Evolutionary conservation across 116 monocot species (phyloP), one percentile per base, ranked within the genome.

Genomic region (Posidonia oceanica): DNA sequence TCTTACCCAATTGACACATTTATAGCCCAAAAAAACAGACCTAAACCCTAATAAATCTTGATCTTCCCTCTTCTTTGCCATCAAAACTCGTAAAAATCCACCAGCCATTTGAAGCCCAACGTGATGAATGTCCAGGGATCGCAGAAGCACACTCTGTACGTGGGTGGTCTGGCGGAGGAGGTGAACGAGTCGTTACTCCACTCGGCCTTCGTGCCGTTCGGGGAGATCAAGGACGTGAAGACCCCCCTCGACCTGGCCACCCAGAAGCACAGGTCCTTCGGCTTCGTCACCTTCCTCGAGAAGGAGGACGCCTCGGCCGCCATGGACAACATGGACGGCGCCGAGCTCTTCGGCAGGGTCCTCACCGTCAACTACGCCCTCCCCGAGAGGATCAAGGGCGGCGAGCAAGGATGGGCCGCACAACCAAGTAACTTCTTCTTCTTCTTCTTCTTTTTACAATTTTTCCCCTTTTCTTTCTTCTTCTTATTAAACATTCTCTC

Each of bases 201-300:
- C 74, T 76, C 91, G 4, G 89, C 97, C 57, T 97, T 97, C 85
- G 80, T 97, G 17, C 97, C 97, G 40, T 92, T 97, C 73, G 92
- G 92, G 7, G 97, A 97, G 78, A 87, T 97, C 61, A 97, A 97
- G 85, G 97, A 97, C 71, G 97, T 97, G 39, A 97, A 97, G 75
- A 97, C 97, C 54, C 96, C 96, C 23, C 83, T 97, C 3, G 97
- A 97, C 72, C 97, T 87, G 77, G 92, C 92, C 18, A 97, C 97
- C 20, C 88, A 97, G 80, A 97, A 97, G 85, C 97, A 97, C 87
- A 73, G 96, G 4, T 96, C 96, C 48, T 96, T 96, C 68, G 96
- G 96, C 2, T 97, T 97, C 79, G 97, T 97, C 59, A 97, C 97
- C 23, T 92, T 97, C 83, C 76, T 97, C 16, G 97, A 97, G 79